Evolutionary conservation across 208 protist genomes (phyloP).

Genomic region (Crithidia mellificae): DNA sequence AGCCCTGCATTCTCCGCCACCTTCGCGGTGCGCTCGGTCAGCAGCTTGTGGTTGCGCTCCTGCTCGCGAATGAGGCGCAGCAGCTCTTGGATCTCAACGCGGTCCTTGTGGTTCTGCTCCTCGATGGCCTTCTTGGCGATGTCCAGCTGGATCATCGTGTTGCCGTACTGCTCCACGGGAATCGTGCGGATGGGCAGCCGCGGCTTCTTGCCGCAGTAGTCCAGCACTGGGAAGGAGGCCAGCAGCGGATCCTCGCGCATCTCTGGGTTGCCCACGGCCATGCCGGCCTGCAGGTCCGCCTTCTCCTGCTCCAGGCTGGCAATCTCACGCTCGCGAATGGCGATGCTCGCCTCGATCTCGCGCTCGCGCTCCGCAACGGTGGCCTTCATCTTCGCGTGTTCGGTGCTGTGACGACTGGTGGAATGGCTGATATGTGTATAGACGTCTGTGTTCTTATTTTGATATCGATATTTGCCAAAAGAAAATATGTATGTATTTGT

Average conservation of each 20-base stretch:
- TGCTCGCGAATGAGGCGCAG: conserved; percentile 55
- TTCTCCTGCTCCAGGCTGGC: conserved; percentile 59
- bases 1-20: conserved; percentile 49
- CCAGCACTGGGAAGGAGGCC: conserved; percentile 70
- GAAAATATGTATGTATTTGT: no score
- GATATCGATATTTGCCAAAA: no score
- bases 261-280: conserved; percentile 32
- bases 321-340: conserved; percentile 65
- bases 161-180: conserved; percentile 75
- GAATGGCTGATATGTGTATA: not conserved
- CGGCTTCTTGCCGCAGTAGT: conserved; percentile 68
- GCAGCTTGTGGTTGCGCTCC: conserved; percentile 31
- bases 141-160: conserved; percentile 67
- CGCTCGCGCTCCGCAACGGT: conserved; percentile 57
- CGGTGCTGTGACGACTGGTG: no score
- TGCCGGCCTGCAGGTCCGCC: conserved; percentile 47
- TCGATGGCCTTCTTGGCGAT: conserved; percentile 68
- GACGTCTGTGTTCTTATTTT: no score
- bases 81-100: conserved; percentile 55
- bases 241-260: conserved; percentile 50
- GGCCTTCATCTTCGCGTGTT: conserved; percentile 54
- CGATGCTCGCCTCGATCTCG: conserved; percentile 67
- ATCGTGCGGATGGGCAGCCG: conserved; percentile 42
- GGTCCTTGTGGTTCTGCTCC: conserved; percentile 55
- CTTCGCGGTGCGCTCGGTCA: conserved; percentile 23